phyloP scores from a whole-genome alignment of 1,284 basidiomycete species.

The Ceratobasidium papillatum region DNA sequence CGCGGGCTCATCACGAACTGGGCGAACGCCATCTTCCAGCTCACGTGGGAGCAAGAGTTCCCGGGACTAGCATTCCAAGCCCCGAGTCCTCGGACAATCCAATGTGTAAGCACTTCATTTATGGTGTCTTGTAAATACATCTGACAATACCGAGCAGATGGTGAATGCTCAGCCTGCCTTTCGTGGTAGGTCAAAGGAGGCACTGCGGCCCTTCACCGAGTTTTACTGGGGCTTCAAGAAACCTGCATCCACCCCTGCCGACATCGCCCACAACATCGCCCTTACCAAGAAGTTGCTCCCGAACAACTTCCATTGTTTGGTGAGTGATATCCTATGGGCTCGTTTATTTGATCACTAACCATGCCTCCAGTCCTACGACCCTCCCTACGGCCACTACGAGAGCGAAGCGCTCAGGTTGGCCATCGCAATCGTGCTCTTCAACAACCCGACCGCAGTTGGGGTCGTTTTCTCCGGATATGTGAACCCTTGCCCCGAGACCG shows the following conservation, averaged over 20 bases:
- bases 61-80: not conserved
- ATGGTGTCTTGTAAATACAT: not conserved
- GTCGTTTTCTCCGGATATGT: not conserved
- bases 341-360: not conserved
- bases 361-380: not conserved
- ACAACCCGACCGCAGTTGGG: not conserved
- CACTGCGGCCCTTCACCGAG: not conserved
- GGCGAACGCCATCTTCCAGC: not conserved
- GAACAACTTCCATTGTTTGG: not conserved
- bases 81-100: not conserved
- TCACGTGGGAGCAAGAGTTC: not conserved
- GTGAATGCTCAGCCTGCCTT: not conserved
- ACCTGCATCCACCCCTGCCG: not conserved
- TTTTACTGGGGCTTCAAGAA: not conserved
- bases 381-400: conserved; percentile 10
- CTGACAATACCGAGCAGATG: not conserved
- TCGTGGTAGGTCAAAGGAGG: not conserved
- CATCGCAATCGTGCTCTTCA: not conserved
- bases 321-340: not conserved
- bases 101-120: not conserved
- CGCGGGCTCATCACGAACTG: not conserved
- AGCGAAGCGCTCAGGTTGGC: not conserved
- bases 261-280: not conserved
- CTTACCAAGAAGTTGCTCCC: not conserved
- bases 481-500: not conserved